phyloP scores from a whole-genome alignment of 75 land plant genomes.

The Chamaecyparis obtusa region DNA sequence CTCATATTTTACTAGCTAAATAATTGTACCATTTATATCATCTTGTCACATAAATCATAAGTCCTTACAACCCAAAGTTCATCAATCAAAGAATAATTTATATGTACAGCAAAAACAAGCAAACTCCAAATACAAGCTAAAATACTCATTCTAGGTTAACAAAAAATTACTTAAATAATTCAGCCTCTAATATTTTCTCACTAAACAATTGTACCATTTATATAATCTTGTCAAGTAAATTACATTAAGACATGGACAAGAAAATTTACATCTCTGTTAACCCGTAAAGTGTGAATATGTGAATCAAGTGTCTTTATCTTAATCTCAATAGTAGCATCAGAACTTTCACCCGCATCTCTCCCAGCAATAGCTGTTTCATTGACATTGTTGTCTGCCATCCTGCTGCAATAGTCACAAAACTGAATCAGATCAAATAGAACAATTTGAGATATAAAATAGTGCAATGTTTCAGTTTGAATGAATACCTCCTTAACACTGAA shows the following conservation, averaged over 20 bases:
- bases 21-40: not conserved
- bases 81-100: too few species aligned
- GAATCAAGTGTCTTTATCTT: slow-evolving; percentile 92
- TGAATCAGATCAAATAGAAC: not conserved
- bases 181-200: not conserved
- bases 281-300: slow-evolving; percentile 61
- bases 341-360: slow-evolving; percentile 19
- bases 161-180: not conserved
- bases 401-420: not conserved
- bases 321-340: slow-evolving; percentile 56
- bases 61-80: too few species aligned
- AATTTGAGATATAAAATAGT: not conserved
- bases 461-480: too few species aligned
- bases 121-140: not conserved
- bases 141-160: not conserved
- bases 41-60: not conserved
- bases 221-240: not conserved
- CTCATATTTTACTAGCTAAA: not conserved
- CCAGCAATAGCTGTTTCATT: slow-evolving; percentile 29
- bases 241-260: not conserved
- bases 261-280: slow-evolving; percentile 64
- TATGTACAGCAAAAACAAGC: too few species aligned
- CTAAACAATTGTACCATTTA: not conserved
- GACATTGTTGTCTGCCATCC: slow-evolving; percentile 35
- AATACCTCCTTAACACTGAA: too few species aligned